Evolutionary conservation across 2,329 filamentous ascomycete genomes (phyloP).

Genomic region (Metarhizium robertsii): DNA sequence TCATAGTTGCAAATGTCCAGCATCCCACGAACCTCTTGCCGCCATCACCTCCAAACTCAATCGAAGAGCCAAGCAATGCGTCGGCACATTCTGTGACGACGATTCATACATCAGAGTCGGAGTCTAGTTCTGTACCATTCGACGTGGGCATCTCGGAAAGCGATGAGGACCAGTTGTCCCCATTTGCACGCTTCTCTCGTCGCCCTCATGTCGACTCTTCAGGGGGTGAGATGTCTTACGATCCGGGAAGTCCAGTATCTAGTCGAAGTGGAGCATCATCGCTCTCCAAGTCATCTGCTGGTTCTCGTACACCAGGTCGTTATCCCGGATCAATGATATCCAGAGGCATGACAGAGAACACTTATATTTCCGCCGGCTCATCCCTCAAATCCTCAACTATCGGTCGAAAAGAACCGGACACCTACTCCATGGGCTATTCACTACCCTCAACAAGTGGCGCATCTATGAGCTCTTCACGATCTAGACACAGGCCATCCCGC

Average conservation of each 20-base stretch:
- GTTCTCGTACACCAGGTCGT: conserved; percentile 41
- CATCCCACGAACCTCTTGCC: conserved; percentile 72
- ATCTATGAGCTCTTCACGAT: conserved; percentile 39
- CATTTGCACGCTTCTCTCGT: conserved; percentile 64
- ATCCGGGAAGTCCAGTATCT: conserved; percentile 58
- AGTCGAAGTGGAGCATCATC: conserved; percentile 54
- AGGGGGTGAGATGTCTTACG: conserved; percentile 49
- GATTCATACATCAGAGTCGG: conserved; percentile 42
- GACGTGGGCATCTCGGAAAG: conserved; percentile 58
- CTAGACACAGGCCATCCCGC: conserved; percentile 50
- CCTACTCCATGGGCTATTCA: conserved; percentile 40
- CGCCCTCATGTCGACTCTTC: conserved; percentile 53
- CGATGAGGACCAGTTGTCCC: conserved; percentile 69
- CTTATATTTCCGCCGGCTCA: conserved; percentile 56
- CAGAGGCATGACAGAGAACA: conserved; percentile 50
- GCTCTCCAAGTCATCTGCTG: conserved; percentile 43
- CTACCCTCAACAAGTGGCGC: conserved; percentile 24
- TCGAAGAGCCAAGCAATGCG: conserved; percentile 58
- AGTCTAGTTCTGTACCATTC: conserved; percentile 43
- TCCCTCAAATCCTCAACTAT: conserved; percentile 32
- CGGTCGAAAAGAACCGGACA: conserved; percentile 33
- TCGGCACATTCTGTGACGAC: conserved; percentile 35
- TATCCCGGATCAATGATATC: conserved; percentile 44
- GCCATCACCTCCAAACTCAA: conserved; percentile 72
- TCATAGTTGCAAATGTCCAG: conserved; percentile 79